Conservation (phyloP, 2,329 filamentous ascomycete species). For the Cercospora sp. region DNA sequence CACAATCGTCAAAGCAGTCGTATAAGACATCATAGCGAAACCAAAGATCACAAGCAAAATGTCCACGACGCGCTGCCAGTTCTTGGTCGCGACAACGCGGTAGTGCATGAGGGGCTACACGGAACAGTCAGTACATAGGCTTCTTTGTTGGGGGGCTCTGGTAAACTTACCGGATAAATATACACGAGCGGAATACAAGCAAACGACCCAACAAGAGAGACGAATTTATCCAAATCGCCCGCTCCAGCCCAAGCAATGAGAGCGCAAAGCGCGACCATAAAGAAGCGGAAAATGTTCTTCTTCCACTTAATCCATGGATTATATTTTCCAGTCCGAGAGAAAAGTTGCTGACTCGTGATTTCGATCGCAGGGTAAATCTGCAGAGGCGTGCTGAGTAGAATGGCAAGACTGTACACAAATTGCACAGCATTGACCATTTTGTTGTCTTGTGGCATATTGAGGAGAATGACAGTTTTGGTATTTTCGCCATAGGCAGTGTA, state of each 20-base stretch:
- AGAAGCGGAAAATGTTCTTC: conserved; percentile 96
- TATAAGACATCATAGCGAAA: conserved; percentile 85
- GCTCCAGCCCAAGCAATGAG: conserved; percentile 89
- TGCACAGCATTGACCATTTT: conserved; percentile 95
- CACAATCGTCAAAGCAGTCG: conserved; percentile 79
- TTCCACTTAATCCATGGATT: conserved; percentile 99
- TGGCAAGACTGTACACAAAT: conserved; percentile 97
- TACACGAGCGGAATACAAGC: conserved; percentile 96
- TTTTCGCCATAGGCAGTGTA: conserved; percentile 95
- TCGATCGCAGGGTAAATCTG: conserved; percentile 98
- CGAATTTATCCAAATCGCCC: conserved; percentile 94
- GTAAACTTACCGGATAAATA: conserved; percentile 81
- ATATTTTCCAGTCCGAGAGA: conserved; percentile 93
- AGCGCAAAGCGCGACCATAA: conserved; percentile 83
- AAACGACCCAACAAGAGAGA: conserved; percentile 93
- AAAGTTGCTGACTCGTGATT: conserved; percentile 92
- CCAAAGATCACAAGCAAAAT: conserved; percentile 79
- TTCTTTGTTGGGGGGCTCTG: background rate
- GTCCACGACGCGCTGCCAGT: conserved; percentile 69
- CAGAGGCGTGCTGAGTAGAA: conserved; percentile 88
- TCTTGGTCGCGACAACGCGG: conserved; percentile 71
- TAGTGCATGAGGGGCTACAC: conserved; percentile 83
- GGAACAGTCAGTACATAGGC: conserved; percentile 3
- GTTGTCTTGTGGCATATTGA: conserved; percentile 94
- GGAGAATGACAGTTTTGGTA: conserved; percentile 92